phyloP scores from a whole-genome alignment of 2,329 filamentous ascomycete genomes.

The Verticillium tricorpus region DNA sequence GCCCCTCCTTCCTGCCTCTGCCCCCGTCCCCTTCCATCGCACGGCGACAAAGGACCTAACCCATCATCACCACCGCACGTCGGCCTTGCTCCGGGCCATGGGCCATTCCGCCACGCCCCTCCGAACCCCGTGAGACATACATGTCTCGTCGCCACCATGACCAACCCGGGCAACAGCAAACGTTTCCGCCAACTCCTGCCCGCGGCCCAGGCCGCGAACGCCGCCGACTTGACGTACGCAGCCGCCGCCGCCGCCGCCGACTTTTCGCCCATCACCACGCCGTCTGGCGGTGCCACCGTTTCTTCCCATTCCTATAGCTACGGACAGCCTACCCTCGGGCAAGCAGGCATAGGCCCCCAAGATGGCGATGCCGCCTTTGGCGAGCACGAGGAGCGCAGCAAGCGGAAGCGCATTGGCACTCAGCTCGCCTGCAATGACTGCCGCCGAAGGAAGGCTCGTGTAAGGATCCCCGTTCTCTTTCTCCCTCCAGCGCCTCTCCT shows the following conservation, averaged over 20 bases:
- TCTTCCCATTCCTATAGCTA: not conserved
- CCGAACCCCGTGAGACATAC: not conserved
- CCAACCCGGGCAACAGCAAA: not conserved
- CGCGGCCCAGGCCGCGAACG: not conserved
- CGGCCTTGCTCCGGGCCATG: not conserved
- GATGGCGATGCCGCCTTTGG: not conserved
- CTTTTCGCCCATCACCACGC: not conserved
- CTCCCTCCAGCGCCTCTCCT: not conserved
- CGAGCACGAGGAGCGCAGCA: constrained; percentile 4
- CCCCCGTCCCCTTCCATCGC: not conserved
- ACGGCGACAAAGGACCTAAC: not conserved
- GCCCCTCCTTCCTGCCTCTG: not conserved
- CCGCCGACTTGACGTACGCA: not conserved
- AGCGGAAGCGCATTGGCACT: constrained; percentile 18
- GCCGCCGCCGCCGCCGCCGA: not conserved
- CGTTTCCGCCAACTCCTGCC: not conserved
- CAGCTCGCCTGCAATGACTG: constrained; percentile 18
- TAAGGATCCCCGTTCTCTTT: constrained; percentile 7
- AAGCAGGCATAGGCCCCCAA: not conserved
- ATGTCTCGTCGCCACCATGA: not conserved
- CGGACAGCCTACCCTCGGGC: not conserved
- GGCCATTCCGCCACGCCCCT: not conserved
- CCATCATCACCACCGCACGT: not conserved
- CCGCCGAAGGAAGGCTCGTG: constrained; percentile 17
- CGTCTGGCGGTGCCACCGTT: not conserved